These are phyloP conservation scores for Pichia sp. DNA, from an alignment of 1,139 yeast genomes.

Conservation along the genomic window DNA sequence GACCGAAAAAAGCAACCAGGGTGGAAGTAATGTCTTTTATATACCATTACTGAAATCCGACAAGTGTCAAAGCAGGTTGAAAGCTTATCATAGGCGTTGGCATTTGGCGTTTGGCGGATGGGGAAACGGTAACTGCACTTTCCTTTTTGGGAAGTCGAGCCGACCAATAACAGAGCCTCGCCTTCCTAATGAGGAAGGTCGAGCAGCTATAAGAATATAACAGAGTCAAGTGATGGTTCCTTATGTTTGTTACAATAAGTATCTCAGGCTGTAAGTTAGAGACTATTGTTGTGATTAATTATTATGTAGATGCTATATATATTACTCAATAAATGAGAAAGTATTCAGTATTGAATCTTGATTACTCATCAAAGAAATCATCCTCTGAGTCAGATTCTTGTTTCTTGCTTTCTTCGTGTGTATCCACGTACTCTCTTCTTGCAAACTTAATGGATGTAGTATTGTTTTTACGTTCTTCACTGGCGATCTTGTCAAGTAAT, in stretches of 20 bases:
- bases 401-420: conserved; percentile 13
- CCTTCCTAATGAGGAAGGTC: conserved; percentile 7
- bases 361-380: conserved; percentile 26
- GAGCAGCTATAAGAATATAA: neutral
- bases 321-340: neutral
- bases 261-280: neutral
- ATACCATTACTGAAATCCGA: neutral
- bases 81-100: neutral
- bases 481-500: conserved; percentile 73
- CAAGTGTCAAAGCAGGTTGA: neutral
- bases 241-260: neutral
- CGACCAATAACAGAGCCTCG: neutral
- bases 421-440: conserved; percentile 34
- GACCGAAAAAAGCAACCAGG: neutral
- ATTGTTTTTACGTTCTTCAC: conserved; percentile 61
- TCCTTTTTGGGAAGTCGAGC: neutral
- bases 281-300: neutral
- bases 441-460: conserved; percentile 56
- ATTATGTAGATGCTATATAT: neutral
- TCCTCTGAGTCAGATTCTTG: conserved; percentile 28
- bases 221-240: too few relatives aligned
- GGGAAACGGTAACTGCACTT: neutral
- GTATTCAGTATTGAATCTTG: neutral
- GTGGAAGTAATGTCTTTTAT: neutral
- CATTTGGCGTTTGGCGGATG: neutral